Conservation (phyloP, 2,329 filamentous ascomycete genomes). For the Penicillium digitatum region DNA sequence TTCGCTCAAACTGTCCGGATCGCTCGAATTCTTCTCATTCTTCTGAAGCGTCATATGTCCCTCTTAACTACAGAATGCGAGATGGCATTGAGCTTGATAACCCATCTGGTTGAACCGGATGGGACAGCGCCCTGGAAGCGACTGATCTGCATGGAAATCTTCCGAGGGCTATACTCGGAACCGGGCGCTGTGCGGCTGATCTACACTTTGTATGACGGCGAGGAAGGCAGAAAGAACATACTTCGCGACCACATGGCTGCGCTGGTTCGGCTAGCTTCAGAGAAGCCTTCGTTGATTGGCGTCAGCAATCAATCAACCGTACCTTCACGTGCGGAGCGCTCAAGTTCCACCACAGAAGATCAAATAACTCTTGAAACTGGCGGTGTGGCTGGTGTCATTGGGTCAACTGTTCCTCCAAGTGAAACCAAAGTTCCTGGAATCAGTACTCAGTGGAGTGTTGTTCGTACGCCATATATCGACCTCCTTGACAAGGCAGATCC, state of each 20-base stretch:
- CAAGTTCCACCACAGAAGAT: conserved; percentile 61
- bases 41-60: conserved; percentile 72
- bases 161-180: conserved; percentile 80
- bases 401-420: conserved; percentile 63
- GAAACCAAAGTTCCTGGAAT: conserved; percentile 69
- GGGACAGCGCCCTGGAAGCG: conserved; percentile 75
- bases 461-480: conserved; percentile 84
- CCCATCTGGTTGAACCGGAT: conserved; percentile 84
- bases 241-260: conserved; percentile 78
- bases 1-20: conserved; percentile 81
- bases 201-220: conserved; percentile 73
- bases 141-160: conserved; percentile 84
- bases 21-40: conserved; percentile 74
- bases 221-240: conserved; percentile 68
- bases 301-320: conserved; percentile 84
- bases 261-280: conserved; percentile 87
- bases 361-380: conserved; percentile 86
- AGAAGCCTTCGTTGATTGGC: conserved; percentile 84
- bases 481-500: conserved; percentile 89
- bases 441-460: conserved; percentile 84
- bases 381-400: conserved; percentile 82
- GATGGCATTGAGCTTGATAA: conserved; percentile 74
- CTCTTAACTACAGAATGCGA: conserved; percentile 76
- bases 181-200: conserved; percentile 72
- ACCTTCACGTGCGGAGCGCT: conserved; percentile 59